A percentile compares a stretch with the other conserved stretches of the same genome.
These are phyloP conservation scores for Leccinum longicurvipes DNA, from an alignment of 768 basidiomycete species.

Conservation along the genomic window DNA sequence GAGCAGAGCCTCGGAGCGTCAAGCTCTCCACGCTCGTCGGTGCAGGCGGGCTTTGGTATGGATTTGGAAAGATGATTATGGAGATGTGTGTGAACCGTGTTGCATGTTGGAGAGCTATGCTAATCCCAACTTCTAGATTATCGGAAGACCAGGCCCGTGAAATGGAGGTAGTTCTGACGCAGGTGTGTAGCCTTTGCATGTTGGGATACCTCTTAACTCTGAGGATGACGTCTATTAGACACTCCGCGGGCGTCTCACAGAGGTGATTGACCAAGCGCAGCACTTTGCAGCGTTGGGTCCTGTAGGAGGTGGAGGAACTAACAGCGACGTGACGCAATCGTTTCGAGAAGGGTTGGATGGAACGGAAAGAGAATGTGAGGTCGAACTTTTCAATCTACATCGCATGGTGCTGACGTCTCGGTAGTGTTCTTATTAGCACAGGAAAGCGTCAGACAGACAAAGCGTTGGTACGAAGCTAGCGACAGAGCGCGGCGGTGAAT, in stretches of 20 bases:
- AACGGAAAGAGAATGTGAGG: constrained; percentile 88
- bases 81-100: constrained; percentile 55
- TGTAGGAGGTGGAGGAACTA: constrained; percentile 48
- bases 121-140: constrained; percentile 46
- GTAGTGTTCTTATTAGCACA: constrained; percentile 85
- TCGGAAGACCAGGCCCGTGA: constrained; percentile 71
- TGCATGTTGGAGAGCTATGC: neutral
- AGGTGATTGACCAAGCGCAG: constrained; percentile 82
- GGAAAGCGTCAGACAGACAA: constrained; percentile 72
- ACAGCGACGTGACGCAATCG: constrained; percentile 59
- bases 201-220: neutral
- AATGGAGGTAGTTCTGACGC: constrained; percentile 68
- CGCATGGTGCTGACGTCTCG: constrained; percentile 6
- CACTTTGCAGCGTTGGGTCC: constrained; percentile 76
- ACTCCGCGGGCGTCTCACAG: constrained; percentile 72
- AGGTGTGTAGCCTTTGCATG: constrained; percentile 38
- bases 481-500: constrained; percentile 50
- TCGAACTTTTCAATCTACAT: neutral
- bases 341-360: constrained; percentile 91
- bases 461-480: constrained; percentile 80
- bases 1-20: constrained; percentile 85
- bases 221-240: constrained; percentile 44
- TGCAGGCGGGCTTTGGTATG: constrained; percentile 88
- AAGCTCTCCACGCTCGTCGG: constrained; percentile 81
- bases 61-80: constrained; percentile 83